Evolutionary conservation across 2,329 filamentous ascomycete species (phyloP).

Genomic region (Aspergillus sojae): DNA sequence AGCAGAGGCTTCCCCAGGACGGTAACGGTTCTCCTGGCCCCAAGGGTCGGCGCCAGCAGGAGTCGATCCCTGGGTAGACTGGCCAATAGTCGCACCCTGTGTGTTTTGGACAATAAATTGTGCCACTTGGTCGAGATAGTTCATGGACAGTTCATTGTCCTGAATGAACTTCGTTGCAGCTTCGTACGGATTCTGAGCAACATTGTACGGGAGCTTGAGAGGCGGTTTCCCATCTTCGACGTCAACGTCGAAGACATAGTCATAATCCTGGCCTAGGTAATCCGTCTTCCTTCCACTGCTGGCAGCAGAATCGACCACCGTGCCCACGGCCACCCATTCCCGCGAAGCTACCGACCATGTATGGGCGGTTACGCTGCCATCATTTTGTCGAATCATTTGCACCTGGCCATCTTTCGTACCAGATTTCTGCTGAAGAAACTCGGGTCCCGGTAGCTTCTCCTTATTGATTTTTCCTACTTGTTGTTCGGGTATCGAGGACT

Average conservation of each 20-base stretch:
- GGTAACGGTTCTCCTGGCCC: slow-evolving; percentile 77
- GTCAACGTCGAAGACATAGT: slow-evolving; percentile 95
- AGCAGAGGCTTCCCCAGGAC: slow-evolving; percentile 65
- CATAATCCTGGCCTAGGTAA: slow-evolving; percentile 84
- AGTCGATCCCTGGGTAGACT: slow-evolving; percentile 50
- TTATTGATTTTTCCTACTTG: slow-evolving; percentile 84
- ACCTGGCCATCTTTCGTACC: slow-evolving; percentile 97
- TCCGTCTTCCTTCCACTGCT: slow-evolving; percentile 77
- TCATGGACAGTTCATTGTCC: slow-evolving; percentile 83
- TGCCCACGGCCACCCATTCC: slow-evolving; percentile 88
- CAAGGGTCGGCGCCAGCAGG: slow-evolving; percentile 68
- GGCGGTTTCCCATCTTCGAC: slow-evolving; percentile 93
- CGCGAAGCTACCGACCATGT: slow-evolving; percentile 75
- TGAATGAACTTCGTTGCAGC: slow-evolving; percentile 87
- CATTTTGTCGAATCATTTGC: slow-evolving; percentile 81
- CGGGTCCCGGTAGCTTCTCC: slow-evolving; percentile 84
- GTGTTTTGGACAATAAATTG: slow-evolving; percentile 92
- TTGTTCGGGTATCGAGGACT: slow-evolving; percentile 84
- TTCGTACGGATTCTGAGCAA: slow-evolving; percentile 90
- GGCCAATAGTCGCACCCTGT: slow-evolving; percentile 79
- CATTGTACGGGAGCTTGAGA: slow-evolving; percentile 90
- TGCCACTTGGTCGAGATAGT: slow-evolving; percentile 87
- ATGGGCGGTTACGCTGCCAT: slow-evolving; percentile 83
- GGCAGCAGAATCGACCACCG: slow-evolving; percentile 84
- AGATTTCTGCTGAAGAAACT: slow-evolving; percentile 77